These are phyloP conservation scores for Tricholomella constricta DNA, from an alignment of 768 basidiomycete species.

Conservation along the genomic window DNA sequence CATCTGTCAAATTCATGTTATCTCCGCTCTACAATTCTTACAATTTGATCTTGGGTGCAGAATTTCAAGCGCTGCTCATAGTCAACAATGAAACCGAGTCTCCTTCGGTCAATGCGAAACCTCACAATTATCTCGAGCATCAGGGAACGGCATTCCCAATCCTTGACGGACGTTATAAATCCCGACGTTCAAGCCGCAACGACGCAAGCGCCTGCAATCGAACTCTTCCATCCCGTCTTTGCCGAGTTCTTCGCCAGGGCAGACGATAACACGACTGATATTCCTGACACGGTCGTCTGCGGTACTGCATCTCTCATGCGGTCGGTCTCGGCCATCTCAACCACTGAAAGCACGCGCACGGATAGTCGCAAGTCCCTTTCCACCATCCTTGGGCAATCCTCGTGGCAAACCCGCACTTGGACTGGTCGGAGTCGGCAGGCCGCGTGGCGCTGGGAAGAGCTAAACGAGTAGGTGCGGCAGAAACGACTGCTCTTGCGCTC, in stretches of 20 bases:
- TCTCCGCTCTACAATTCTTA: background rate
- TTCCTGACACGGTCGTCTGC: slow-evolving; percentile 17
- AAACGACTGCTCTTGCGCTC: background rate
- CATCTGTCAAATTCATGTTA: slow-evolving; percentile 1
- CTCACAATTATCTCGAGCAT: background rate
- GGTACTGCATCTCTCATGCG: slow-evolving; percentile 19
- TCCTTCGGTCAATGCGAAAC: slow-evolving; percentile 4
- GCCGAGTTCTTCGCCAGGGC: background rate
- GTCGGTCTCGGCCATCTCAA: slow-evolving; percentile 20
- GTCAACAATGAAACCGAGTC: background rate
- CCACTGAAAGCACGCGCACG: slow-evolving; percentile 15
- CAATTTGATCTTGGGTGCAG: slow-evolving; percentile 1
- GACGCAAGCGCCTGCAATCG: slow-evolving; percentile 4
- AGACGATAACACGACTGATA: background rate
- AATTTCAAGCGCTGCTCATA: slow-evolving; percentile 3
- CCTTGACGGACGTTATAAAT: slow-evolving; percentile 5
- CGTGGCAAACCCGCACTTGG: slow-evolving; percentile 2
- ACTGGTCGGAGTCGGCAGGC: slow-evolving; percentile 5
- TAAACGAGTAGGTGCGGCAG: background rate
- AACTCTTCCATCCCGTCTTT: slow-evolving; percentile 6
- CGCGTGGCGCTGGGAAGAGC: background rate
- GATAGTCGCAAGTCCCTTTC: background rate
- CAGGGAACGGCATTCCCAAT: slow-evolving; percentile 3
- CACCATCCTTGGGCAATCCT: slow-evolving; percentile 6
- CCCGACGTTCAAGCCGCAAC: background rate